Evolutionary conservation across 495 filamentous ascomycete genomes (phyloP).

Genomic region (Podospora anserina): DNA sequence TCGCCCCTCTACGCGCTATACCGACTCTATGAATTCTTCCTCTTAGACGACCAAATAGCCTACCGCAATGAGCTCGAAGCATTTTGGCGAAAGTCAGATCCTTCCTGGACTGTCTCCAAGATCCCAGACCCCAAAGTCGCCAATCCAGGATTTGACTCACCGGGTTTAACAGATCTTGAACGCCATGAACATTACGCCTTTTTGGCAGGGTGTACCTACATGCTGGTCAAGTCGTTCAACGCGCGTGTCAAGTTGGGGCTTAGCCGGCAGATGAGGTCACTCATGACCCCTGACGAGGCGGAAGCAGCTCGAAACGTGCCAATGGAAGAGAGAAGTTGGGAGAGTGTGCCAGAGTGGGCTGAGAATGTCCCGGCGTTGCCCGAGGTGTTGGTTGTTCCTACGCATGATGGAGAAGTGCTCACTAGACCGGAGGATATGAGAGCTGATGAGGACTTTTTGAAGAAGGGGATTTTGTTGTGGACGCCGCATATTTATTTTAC

Average conservation of each 20-base stretch:
- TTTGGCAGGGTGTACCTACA: background rate
- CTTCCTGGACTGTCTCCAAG: background rate
- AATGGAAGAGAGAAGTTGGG: background rate
- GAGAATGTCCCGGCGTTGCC: constrained; percentile 2
- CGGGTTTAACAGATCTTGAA: background rate
- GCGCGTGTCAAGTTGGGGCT: background rate
- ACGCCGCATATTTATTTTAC: constrained; percentile 13
- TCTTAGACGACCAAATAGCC: background rate
- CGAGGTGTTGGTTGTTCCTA: constrained; percentile 1
- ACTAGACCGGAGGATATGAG: constrained; percentile 10
- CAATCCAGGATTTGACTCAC: background rate
- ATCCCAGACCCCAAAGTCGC: background rate
- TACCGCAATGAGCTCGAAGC: background rate
- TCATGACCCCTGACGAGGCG: background rate
- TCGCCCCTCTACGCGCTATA: constrained; percentile 4
- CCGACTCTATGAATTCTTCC: background rate
- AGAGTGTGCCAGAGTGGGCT: constrained; percentile 9
- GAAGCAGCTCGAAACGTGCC: background rate
- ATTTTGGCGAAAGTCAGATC: background rate
- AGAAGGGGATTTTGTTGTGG: constrained; percentile 13
- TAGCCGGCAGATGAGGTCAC: constrained; percentile 3
- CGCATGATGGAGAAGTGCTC: background rate
- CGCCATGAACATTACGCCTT: background rate
- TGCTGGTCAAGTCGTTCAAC: background rate
- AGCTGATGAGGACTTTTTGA: constrained; percentile 6